phyloP scores from a whole-genome alignment of 345 rosid genomes.

The Citropsis articulata region DNA sequence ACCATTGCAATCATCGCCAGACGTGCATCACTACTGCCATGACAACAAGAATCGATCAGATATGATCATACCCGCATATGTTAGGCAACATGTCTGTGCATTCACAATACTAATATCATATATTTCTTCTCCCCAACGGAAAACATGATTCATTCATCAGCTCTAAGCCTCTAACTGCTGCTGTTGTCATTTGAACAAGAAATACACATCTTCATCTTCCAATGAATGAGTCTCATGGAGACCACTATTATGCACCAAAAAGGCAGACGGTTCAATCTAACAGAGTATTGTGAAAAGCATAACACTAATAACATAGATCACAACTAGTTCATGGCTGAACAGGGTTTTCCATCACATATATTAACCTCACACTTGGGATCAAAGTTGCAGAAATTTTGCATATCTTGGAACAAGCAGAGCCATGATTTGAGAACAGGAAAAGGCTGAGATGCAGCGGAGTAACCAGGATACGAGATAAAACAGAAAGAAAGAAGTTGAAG shows the following conservation, averaged over 20 bases:
- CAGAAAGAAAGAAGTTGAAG: constrained; percentile 44
- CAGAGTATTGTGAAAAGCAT: not conserved
- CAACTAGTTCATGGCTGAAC: not conserved
- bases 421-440: constrained; percentile 82
- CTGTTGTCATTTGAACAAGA: not conserved
- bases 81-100: no score
- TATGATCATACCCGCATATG: no score
- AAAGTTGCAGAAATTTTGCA: constrained; percentile 16
- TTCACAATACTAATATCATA: no score
- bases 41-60: no score
- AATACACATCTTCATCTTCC: not conserved
- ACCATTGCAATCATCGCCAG: no score
- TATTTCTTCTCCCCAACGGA: no score
- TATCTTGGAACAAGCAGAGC: constrained; percentile 45
- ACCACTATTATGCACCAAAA: not conserved
- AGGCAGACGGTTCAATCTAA: not conserved
- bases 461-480: constrained; percentile 43
- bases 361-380: not conserved
- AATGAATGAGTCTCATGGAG: no score
- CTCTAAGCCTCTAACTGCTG: not conserved
- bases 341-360: not conserved
- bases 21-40: no score
- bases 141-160: not conserved
- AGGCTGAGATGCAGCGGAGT: constrained; percentile 61
- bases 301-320: not conserved